Evolutionary conservation across 176 grass and related monocot genomes (phyloP), one percentile per base, ranked within the genome.

Genomic region (Puccinellia tenuiflora): DNA sequence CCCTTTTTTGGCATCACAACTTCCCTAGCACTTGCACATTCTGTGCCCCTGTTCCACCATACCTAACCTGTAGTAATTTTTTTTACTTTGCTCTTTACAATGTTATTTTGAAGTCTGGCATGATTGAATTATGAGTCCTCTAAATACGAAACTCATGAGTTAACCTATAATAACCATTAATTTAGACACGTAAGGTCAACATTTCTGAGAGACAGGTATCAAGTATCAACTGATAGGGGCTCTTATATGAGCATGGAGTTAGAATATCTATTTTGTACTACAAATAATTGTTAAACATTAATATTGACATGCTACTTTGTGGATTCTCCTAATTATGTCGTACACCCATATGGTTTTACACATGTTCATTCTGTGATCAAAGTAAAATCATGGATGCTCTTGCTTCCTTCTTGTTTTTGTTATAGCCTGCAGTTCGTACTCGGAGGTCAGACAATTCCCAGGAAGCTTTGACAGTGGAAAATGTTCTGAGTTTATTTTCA

Each of bases 391-490:
- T 67, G 40, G 25, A 84, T 79, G 68, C 2, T 78, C 45, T 62
- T 53, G 52, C 9, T 85, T 48, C 30, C 9, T 59, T 67, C 48
- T 47, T 47, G 45, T 88, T 85, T 73, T 57, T 73, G 50, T 53
- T 60, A 30, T 80, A 95, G 95, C 35, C 86, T 63, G 48, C 88
- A 51, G 85, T 88, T 56, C 82, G 85, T 45, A 93, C 92, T 73
- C 87, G 90, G 81, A 93, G 92, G 22, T 89, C 92, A 65, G 86
- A 98, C 88, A 86, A 81, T 75, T 77, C 77, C 46, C 79, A 88
- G 39, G 67, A 90, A 65, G 76, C 90, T 88, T 80, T 75, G 85
- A 95, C 93, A 85, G 39, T 91, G 72, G 82, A 83, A 61, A 85
- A 16, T 82, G 56, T 94, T 54, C 83, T 98, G 40, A 86, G 56